A percentile compares a stretch with the other conserved stretches of the same genome.
Evolutionary conservation across 2,329 filamentous ascomycete genomes (phyloP).

Genomic region (Grosmannia penicillata): DNA sequence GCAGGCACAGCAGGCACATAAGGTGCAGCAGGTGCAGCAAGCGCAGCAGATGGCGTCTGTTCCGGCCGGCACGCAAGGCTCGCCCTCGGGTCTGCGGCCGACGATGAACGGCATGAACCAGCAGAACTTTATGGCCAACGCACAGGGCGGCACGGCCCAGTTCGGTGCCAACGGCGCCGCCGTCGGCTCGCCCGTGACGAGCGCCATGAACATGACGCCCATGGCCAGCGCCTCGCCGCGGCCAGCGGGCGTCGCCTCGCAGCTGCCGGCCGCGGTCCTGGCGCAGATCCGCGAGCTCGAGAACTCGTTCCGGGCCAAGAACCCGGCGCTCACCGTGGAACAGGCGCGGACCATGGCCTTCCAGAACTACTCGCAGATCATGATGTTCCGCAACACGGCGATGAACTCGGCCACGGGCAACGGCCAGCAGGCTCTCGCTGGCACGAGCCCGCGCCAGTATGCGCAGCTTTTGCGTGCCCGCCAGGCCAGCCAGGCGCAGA

Average conservation of each 20-base stretch:
- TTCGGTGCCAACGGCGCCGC: conserved; percentile 29
- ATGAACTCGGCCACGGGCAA: too few species aligned
- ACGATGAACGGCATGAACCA: conserved; percentile 30
- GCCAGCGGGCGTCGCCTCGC: conserved; percentile 21
- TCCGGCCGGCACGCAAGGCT: conserved; percentile 16
- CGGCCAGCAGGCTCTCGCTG: conserved; percentile 28
- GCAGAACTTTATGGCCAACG: conserved; percentile 36
- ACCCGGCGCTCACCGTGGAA: conserved; percentile 35
- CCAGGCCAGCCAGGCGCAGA: conserved; percentile 18
- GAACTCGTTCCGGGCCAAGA: conserved; percentile 32
- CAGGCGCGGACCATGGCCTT: conserved; percentile 35
- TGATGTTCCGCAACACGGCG: conserved; percentile 33
- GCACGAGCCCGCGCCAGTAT: conserved; percentile 43
- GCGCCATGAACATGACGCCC: conserved; percentile 27
- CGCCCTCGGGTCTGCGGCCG: conserved; percentile 19
- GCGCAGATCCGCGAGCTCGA: conserved; percentile 37
- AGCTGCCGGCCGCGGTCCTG: conserved; percentile 30
- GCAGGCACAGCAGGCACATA: conserved; percentile 15
- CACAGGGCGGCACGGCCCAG: conserved; percentile 36
- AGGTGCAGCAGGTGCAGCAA: conserved; percentile 13
- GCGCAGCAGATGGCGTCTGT: conserved; percentile 11
- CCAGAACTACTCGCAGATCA: conserved; percentile 30
- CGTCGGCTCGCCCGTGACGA: conserved; percentile 15
- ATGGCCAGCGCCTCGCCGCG: conserved; percentile 28
- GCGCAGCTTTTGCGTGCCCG: conserved; percentile 43